phyloP scores from a whole-genome alignment of 768 basidiomycete genomes.

The Antrodiella citrinella region DNA sequence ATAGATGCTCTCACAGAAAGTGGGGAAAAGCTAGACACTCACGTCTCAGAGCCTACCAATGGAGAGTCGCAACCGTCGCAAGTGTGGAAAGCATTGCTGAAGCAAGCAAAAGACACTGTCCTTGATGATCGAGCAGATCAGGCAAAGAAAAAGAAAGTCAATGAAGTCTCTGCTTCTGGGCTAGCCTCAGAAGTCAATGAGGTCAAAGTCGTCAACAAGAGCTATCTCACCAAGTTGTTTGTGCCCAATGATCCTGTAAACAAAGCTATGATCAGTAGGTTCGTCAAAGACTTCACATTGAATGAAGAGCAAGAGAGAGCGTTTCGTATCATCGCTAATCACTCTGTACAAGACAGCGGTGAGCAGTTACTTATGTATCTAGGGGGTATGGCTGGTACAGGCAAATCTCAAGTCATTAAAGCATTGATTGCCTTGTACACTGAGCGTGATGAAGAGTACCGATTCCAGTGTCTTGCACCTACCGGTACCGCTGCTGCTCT shows the following conservation, averaged over 20 bases:
- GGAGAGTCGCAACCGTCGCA: no score
- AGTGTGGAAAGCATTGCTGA: no score
- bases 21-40: no score
- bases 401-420: constrained; percentile 18
- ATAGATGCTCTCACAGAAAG: no score
- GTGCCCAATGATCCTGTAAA: neutral
- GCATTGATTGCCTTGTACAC: constrained; percentile 9
- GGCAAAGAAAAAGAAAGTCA: neutral
- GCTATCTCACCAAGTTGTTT: neutral
- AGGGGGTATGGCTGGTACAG: constrained; percentile 19
- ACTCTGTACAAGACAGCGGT: constrained; percentile 1
- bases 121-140: neutral
- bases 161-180: neutral
- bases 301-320: constrained; percentile 15
- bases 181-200: neutral
- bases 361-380: constrained; percentile 16
- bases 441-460: constrained; percentile 2
- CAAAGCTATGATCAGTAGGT: neutral
- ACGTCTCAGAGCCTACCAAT: no score
- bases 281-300: constrained; percentile 5
- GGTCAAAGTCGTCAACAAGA: neutral
- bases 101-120: neutral
- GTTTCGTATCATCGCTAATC: constrained; percentile 15
- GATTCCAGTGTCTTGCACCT: constrained; percentile 14
- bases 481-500: constrained; percentile 17